Conservation (phyloP, 352 stramenopile species). For the Phytophthora kernoviae region DNA sequence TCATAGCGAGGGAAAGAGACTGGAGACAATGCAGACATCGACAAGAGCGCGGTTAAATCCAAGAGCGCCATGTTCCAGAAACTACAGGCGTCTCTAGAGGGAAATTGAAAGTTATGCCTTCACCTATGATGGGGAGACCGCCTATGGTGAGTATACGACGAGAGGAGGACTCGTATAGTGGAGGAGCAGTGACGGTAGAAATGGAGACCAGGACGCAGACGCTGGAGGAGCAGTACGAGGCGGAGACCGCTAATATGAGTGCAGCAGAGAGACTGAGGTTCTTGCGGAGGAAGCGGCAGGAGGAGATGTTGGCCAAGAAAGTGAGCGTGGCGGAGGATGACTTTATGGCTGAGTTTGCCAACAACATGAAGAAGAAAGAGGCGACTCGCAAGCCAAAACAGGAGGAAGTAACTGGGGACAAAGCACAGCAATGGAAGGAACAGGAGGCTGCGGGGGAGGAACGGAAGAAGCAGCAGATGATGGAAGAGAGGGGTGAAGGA, state of each 20-base stretch:
- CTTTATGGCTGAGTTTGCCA: slow-evolving; percentile 70
- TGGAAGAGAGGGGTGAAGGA: slow-evolving; percentile 34
- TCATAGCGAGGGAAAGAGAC: slow-evolving; percentile 1
- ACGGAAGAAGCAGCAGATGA: slow-evolving; percentile 39
- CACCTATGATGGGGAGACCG: slow-evolving; percentile 27
- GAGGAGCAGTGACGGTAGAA: background rate
- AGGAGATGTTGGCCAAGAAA: slow-evolving; percentile 55
- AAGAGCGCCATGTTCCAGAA: slow-evolving; percentile 51
- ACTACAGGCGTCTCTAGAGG: slow-evolving; percentile 65
- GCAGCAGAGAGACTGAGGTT: slow-evolving; percentile 67
- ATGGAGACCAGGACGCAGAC: slow-evolving; percentile 13
- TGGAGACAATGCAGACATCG: too few relatives aligned
- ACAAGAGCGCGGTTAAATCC: slow-evolving; percentile 3
- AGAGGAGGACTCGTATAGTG: slow-evolving; percentile 4
- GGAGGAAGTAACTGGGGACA: slow-evolving; percentile 16
- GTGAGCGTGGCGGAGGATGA: slow-evolving; percentile 55
- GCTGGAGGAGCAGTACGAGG: slow-evolving; percentile 54
- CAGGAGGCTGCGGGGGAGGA: slow-evolving; percentile 38
- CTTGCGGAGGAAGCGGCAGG: slow-evolving; percentile 63
- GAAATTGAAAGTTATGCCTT: slow-evolving; percentile 28
- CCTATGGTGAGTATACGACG: slow-evolving; percentile 38
- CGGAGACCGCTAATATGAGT: slow-evolving; percentile 63
- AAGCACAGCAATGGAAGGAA: slow-evolving; percentile 34
- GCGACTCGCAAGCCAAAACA: slow-evolving; percentile 15
- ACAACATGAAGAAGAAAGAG: slow-evolving; percentile 79